phyloP scores from a whole-genome alignment of 2,329 filamentous ascomycete genomes.

The Neobulgaria alba region DNA sequence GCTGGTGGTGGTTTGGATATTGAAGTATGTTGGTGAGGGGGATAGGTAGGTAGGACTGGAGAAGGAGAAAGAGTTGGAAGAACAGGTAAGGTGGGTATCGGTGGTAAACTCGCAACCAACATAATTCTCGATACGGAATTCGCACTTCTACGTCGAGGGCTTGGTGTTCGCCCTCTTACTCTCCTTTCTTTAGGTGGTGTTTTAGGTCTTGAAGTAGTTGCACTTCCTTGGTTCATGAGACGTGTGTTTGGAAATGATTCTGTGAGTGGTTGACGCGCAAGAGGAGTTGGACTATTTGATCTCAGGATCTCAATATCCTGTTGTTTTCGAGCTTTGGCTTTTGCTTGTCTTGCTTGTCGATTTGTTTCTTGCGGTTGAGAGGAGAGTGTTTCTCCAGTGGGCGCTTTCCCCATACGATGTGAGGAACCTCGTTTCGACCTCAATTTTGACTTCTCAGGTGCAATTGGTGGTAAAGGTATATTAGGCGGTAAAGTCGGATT shows the following conservation, averaged over 20 bases:
- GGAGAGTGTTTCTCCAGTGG: background rate
- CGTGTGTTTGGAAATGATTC: too few species aligned
- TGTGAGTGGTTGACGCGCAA: too few species aligned
- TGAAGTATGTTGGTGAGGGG: too few species aligned
- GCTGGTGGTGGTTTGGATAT: too few species aligned
- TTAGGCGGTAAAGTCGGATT: background rate
- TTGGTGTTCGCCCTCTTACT: too few species aligned
- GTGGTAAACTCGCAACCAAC: too few species aligned
- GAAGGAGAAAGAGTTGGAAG: too few species aligned
- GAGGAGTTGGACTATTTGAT: background rate
- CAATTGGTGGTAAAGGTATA: background rate
- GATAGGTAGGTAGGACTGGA: too few species aligned
- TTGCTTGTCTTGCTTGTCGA: slow-evolving; percentile 14
- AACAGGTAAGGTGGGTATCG: too few species aligned
- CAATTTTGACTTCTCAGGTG: too few species aligned
- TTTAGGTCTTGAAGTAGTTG: background rate
- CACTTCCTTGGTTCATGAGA: background rate
- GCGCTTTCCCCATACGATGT: background rate
- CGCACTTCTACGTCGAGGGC: background rate
- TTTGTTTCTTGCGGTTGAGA: slow-evolving; percentile 1
- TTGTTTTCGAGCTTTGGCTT: slow-evolving; percentile 18
- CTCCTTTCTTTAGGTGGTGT: too few species aligned
- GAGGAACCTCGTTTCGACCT: too few species aligned
- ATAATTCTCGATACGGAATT: background rate
- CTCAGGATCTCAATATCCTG: slow-evolving; percentile 18